Evolutionary conservation across 2,329 filamentous ascomycete species (phyloP).

Genomic region (Penicillium sp.): DNA sequence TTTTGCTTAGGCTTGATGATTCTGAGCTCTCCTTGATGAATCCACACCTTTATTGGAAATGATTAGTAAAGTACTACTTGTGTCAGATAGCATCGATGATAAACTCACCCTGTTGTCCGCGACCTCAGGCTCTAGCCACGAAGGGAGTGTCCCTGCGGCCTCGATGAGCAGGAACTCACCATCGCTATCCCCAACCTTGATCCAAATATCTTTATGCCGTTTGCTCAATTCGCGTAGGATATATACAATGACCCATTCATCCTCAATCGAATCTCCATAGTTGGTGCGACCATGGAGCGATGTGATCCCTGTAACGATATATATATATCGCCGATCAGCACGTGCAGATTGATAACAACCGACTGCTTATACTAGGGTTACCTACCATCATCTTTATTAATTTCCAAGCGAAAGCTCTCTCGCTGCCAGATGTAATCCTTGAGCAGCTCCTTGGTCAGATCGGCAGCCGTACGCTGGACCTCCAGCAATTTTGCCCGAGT

Average conservation of each 20-base stretch:
- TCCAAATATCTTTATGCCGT: conserved; percentile 75
- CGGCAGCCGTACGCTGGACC: conserved; percentile 70
- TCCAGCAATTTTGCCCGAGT: conserved; percentile 67
- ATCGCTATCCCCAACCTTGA: conserved; percentile 81
- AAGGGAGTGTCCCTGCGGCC: conserved; percentile 83
- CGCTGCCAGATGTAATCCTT: conserved; percentile 95
- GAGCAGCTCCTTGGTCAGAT: conserved; percentile 68
- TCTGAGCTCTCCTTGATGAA: conserved; percentile 74
- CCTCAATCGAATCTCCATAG: conserved; percentile 92
- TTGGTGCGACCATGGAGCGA: conserved; percentile 78
- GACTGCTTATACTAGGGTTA: neutral
- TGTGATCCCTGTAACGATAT: conserved; percentile 44
- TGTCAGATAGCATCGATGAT: neutral
- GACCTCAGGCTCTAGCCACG: conserved; percentile 89
- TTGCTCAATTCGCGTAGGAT: conserved; percentile 80
- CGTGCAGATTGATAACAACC: neutral
- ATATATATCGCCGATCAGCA: conserved; percentile 13
- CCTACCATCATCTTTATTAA: conserved; percentile 64
- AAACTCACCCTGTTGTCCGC: conserved; percentile 71
- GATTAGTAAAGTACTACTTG: neutral
- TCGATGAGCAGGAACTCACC: conserved; percentile 96
- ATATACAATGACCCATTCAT: conserved; percentile 97
- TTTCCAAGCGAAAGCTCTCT: conserved; percentile 73
- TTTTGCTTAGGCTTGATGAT: conserved; percentile 67
- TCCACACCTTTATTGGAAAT: conserved; percentile 69